Evolutionary conservation across 495 filamentous ascomycete species (phyloP).

Genomic region (Podospora bellae-mahoneyi): DNA sequence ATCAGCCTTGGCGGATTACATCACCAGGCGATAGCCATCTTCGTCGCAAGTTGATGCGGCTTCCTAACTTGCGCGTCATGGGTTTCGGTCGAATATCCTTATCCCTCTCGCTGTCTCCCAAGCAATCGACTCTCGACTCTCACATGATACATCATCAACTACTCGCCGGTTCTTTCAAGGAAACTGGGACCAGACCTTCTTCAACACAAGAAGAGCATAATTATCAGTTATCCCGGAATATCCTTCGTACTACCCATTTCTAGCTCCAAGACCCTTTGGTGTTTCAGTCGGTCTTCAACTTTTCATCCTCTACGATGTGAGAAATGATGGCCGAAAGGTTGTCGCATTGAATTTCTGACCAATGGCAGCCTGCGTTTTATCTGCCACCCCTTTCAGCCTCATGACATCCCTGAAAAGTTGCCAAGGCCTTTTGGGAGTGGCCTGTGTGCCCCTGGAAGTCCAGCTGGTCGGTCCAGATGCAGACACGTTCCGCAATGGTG

Average conservation of each 20-base stretch:
- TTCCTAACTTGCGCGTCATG: too few relatives aligned
- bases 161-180: too few relatives aligned
- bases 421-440: slow-evolving; percentile 3
- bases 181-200: too few relatives aligned
- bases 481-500: slow-evolving; percentile 32
- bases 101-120: too few relatives aligned
- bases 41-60: background rate
- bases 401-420: slow-evolving; percentile 14
- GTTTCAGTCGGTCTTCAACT: background rate
- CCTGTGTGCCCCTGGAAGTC: background rate
- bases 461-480: slow-evolving; percentile 3
- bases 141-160: too few relatives aligned
- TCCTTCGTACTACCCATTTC: too few relatives aligned
- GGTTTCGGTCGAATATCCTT: too few relatives aligned
- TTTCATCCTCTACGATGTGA: background rate
- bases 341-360: background rate
- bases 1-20: slow-evolving; percentile 9
- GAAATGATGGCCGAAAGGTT: background rate
- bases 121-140: too few relatives aligned
- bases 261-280: background rate
- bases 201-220: too few relatives aligned
- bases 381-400: slow-evolving; percentile 16
- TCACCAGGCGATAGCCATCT: background rate
- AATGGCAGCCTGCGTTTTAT: background rate
- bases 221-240: too few relatives aligned